Base-by-base conservation (phyloP, 2,329 filamentous ascomycete genomes). In the Talaromyces sp. region DNA sequence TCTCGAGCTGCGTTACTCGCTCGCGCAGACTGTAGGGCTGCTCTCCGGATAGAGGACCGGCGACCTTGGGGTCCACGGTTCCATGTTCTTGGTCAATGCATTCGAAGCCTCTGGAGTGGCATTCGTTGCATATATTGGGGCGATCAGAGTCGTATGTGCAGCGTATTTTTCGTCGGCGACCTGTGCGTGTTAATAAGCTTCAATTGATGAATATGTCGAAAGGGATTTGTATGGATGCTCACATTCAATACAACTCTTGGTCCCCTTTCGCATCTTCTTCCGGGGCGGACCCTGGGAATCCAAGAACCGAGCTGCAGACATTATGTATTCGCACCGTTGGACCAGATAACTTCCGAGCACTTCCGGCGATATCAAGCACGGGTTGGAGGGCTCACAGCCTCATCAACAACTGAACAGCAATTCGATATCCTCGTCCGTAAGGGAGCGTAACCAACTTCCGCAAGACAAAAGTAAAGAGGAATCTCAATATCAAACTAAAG, bases 211-310 rank as follows among this genome's bases (percentile, higher is more conserved):
- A 17, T 17, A 38, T 38, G 36, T 15, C 4, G 11, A 3, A 13
- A 13, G 13, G 13, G 29, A 4, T 11, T 8, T 8, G 17, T 6
- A 25, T 25, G 5, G 31, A 56, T 10, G 31, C 31, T 56, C 71
- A 76, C 78, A 80, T 71, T 80, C 78, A 58, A 72, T 69, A 69
- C 78, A 80, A 66, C 78, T 80, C 67, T 76, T 79, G 25, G 78
- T 80, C 22, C 78, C 78, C 53, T 80, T 80, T 53, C 78, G 71
- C 77, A 80, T 79, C 67, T 74, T 79, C 70, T 80, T 80, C 38
- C 74, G 74, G n/a, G 76, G 71, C 2, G 74, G 77, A 1, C 71
- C 77, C 54, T 76, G 71, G 10, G 63, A 61, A 56, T 78, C 71
- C 63, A 72, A 29, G 15, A 56, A 65, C 6, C 38, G 45, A 29